Base-by-base conservation (phyloP, 228 moss, liverwort and hornwort species). In the Sphagnum fallax region DNA sequence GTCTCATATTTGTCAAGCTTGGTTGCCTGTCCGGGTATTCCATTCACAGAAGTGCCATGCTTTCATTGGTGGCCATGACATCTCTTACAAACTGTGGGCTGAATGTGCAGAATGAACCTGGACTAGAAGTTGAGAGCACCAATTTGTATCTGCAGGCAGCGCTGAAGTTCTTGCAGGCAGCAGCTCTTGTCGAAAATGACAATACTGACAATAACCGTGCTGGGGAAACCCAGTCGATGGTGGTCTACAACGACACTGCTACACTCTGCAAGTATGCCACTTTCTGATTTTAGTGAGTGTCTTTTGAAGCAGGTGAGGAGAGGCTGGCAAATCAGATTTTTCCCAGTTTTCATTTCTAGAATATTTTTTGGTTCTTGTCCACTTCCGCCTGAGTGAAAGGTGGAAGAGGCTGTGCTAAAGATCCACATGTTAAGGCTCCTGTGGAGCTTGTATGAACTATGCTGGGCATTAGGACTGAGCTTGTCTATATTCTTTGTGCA, bases 111-210 rank as follows among this genome's bases (percentile, higher is more conserved):
- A 66, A 60, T 66, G 49, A 58, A 60, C 70, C 87, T 59, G 83
- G 88, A 70, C 73, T 69, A 62, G 97, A 79, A 78, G 67, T 51
- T 14, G 87, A 76, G 49, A 87, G 87, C 59, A 87, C 88, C 70
- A 90, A 93, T 71, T 74, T 94, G 71, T 98, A 98, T 73, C 72
- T 98, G 73, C 85, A 84, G 69, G 91, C 98, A 69, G 94, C 90
- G 49, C 72, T 94, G 75, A 92, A 89, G 63, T 98, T 94, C 47
- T 75, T 98, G 73, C 85, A 90, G 78, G 82, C 84, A 70, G 98
- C 94, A 58, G 88, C 91, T 71, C 78, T 84, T 72, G 58, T 84
- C 70, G 98, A 94, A 76, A 84, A 86, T 7, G 73, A 85, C 13
- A 72, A 83, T 71, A 59, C 67, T 47, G 98, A 94, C 65, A 78